These are phyloP conservation scores for Paecilomyces fulvus DNA, from an alignment of 2,329 filamentous ascomycete genomes.

Conservation along the genomic window DNA sequence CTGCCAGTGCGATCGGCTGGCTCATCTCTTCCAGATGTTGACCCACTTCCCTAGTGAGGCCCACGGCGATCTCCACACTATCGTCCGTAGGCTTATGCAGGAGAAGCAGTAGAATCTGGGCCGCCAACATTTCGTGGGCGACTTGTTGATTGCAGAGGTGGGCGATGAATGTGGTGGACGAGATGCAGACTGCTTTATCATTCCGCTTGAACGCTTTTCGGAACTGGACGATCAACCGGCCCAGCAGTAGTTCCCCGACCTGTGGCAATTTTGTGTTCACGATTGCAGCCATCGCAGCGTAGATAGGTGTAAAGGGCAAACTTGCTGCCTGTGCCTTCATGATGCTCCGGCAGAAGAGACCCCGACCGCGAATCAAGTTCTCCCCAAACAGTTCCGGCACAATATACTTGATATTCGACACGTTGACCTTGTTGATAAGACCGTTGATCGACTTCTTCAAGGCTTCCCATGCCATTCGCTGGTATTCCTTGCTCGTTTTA, in stretches of 20 bases:
- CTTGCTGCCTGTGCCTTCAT: conserved; percentile 98
- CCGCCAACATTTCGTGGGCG: conserved; percentile 83
- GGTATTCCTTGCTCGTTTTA: conserved; percentile 92
- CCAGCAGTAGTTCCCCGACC: conserved; percentile 83
- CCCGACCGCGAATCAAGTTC: conserved; percentile 83
- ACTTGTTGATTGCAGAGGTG: conserved; percentile 96
- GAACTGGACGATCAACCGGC: conserved; percentile 81
- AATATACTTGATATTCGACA: conserved; percentile 94
- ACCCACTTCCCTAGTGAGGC: conserved; percentile 84
- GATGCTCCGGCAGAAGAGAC: conserved; percentile 88
- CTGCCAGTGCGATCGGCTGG: conserved; percentile 71
- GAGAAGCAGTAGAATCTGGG: conserved; percentile 84
- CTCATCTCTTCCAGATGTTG: conserved; percentile 96
- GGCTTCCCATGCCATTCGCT: conserved; percentile 98
- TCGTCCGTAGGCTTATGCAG: conserved; percentile 95
- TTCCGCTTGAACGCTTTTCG: conserved; percentile 93
- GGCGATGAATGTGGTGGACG: conserved; percentile 87
- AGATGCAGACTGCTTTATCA: conserved; percentile 91
- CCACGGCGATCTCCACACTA: conserved; percentile 94
- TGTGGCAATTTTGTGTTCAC: conserved; percentile 96
- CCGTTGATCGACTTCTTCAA: conserved; percentile 98
- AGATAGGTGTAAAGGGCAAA: conserved; percentile 92
- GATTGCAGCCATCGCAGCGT: conserved; percentile 90
- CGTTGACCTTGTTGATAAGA: conserved; percentile 98
- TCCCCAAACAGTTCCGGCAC: conserved; percentile 93